Conservation (phyloP, 2,329 filamentous ascomycete species). For the Samsoniella hepiali region DNA sequence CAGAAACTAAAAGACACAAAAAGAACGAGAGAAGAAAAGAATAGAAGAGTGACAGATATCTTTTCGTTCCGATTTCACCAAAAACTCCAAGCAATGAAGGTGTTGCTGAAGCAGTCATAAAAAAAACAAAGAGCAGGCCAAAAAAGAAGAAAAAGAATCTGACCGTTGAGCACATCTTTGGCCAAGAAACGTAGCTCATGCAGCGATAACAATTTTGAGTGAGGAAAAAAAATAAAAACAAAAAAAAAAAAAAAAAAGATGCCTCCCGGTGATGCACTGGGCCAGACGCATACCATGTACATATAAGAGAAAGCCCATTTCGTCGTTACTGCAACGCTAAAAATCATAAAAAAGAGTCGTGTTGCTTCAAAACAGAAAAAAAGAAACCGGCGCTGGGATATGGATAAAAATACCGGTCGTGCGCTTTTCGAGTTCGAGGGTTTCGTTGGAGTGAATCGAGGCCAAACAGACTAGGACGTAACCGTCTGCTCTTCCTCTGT, state of each 20-base stretch:
- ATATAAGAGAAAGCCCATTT: slow-evolving; percentile 15
- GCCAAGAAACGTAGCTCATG: neutral
- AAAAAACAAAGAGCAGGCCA: slow-evolving; percentile 6
- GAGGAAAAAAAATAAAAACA: slow-evolving; percentile 1
- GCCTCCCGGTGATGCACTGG: slow-evolving; percentile 8
- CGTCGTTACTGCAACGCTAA: slow-evolving; percentile 18
- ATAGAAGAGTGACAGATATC: neutral
- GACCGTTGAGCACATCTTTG: neutral
- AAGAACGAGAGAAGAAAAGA: slow-evolving; percentile 25
- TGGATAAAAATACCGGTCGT: slow-evolving; percentile 4
- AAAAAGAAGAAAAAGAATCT: neutral
- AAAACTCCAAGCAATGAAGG: slow-evolving; percentile 19
- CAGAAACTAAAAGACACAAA: slow-evolving; percentile 21
- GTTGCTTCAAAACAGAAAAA: slow-evolving; percentile 5
- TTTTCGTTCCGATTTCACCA: slow-evolving; percentile 19
- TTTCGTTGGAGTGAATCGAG: neutral
- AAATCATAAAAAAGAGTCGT: neutral
- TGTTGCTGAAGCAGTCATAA: slow-evolving; percentile 20
- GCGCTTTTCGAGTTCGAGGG: slow-evolving; percentile 7
- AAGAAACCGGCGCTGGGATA: slow-evolving; percentile 5
- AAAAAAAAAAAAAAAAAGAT: neutral
- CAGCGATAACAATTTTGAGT: slow-evolving; percentile 9
- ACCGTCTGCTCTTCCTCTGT: slow-evolving; percentile 7
- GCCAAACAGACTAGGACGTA: slow-evolving; percentile 6
- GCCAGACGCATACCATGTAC: slow-evolving; percentile 9